Evolutionary conservation across 2,329 filamentous ascomycete species (phyloP), one percentile per base, ranked within the genome.

Genomic region (Zymoseptoria pseudotritici): DNA sequence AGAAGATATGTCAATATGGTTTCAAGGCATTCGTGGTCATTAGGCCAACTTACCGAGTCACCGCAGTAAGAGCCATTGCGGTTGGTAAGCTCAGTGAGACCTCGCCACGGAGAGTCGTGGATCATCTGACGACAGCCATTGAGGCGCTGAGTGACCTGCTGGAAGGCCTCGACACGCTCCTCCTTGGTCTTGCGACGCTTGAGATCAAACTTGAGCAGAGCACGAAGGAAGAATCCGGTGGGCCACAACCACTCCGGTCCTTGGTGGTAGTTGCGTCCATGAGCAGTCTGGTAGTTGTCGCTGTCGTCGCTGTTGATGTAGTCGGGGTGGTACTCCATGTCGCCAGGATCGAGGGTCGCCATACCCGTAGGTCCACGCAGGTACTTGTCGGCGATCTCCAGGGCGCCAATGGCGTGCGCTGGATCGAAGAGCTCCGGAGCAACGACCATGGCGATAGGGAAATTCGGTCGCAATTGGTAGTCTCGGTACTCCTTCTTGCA

Each of bases 161-260:
- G 93, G 80, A 96, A 96, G 3, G 89, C 89, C 75, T 97, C 94
- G 0, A 87, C 88, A 31, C 86, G 83, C 63, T 88, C 90, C 69
- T 90, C 83, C 4, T 77, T 72, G 1, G 81, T 84, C 63, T 82
- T 81, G 54, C 90, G 83, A 29, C 91, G 82, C 78, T 83, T 82
- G 55, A 97, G 78, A 72, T 97, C 91, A 70, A 97, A 97, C 74
- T 91, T 89, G 64, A 99, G 82, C 65, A 99, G 79, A 1, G 94
- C 94, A 54, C 95, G 86, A 21, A 97, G 80, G 81, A 96, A 99
- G 79, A 91, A 99, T 4, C 94, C 94, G 1, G 91, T 93, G 0
- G 93, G 95, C 94, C 94, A 99, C 22, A 97, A 78, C 94, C 94
- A 99, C 74, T 99, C 94, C 0, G 94, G 95, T 4, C 94, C 94